phyloP scores from a whole-genome alignment of 495 filamentous ascomycete species.

The Penicillium cinerascens region DNA sequence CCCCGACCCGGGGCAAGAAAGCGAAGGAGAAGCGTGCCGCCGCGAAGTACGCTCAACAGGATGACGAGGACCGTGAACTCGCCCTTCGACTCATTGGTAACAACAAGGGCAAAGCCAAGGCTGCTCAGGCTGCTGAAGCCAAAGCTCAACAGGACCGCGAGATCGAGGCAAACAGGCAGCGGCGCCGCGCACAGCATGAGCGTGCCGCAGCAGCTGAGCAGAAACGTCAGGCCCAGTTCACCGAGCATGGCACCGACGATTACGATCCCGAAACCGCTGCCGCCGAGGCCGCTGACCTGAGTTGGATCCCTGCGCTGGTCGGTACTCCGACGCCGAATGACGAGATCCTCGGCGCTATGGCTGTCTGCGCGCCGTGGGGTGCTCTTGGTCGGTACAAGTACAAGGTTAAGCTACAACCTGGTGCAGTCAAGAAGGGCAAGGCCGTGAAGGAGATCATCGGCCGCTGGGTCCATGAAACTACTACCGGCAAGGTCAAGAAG shows the following conservation, averaged over 20 bases:
- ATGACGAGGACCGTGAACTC: slow-evolving; percentile 83
- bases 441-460: slow-evolving; percentile 83
- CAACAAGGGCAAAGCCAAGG: slow-evolving; percentile 52
- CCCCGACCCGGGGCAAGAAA: slow-evolving; percentile 71
- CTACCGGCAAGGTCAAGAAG: slow-evolving; percentile 47
- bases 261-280: slow-evolving; percentile 53
- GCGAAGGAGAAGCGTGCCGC: slow-evolving; percentile 84
- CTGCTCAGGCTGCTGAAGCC: slow-evolving; percentile 45
- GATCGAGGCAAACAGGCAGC: slow-evolving; percentile 59
- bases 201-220: slow-evolving; percentile 60
- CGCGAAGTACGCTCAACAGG: slow-evolving; percentile 89
- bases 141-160: slow-evolving; percentile 59
- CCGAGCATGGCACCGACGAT: slow-evolving; percentile 52
- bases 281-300: slow-evolving; percentile 46
- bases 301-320: slow-evolving; percentile 68
- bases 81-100: slow-evolving; percentile 81
- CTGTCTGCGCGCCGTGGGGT: slow-evolving; percentile 85
- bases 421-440: slow-evolving; percentile 87
- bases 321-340: slow-evolving; percentile 77
- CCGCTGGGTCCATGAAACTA: slow-evolving; percentile 61
- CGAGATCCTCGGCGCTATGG: slow-evolving; percentile 84
- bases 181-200: slow-evolving; percentile 75
- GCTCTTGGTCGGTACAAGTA: slow-evolving; percentile 79
- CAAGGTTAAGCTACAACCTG: slow-evolving; percentile 89
- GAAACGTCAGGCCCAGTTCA: slow-evolving; percentile 55